Percentiles rank a stretch among this genome's conserved stretches.
Conservation (phyloP, 2,329 filamentous ascomycete species). For the Colletotrichum spaethianum region DNA sequence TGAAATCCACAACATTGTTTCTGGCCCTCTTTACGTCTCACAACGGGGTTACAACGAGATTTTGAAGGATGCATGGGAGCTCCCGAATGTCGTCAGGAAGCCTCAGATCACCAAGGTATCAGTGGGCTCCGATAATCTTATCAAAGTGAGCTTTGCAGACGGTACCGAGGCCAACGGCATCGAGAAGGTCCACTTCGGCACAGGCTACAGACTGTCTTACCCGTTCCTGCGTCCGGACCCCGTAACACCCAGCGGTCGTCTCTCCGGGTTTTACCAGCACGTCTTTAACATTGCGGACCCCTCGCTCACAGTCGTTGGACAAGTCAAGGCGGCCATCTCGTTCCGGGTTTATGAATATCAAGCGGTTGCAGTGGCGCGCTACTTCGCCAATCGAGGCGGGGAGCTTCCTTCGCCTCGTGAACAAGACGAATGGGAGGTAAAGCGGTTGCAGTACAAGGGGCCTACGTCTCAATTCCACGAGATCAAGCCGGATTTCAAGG, state of each 20-base stretch:
- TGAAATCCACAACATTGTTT: slow-evolving; percentile 61
- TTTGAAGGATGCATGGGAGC: slow-evolving; percentile 67
- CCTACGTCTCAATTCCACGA: slow-evolving; percentile 51
- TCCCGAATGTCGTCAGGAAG: slow-evolving; percentile 61
- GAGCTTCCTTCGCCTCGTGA: slow-evolving; percentile 46
- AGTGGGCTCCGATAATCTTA: slow-evolving; percentile 52
- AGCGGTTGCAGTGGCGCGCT: slow-evolving; percentile 53
- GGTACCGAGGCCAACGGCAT: slow-evolving; percentile 63
- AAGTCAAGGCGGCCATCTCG: slow-evolving; percentile 53
- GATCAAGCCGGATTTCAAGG: slow-evolving; percentile 52
- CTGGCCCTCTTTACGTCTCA: slow-evolving; percentile 64
- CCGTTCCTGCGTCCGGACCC: slow-evolving; percentile 62
- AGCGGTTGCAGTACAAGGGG: slow-evolving; percentile 47
- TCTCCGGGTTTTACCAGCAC: slow-evolving; percentile 54
- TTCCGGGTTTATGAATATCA: slow-evolving; percentile 57
- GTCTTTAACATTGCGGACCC: slow-evolving; percentile 53
- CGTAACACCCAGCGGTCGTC: slow-evolving; percentile 38
- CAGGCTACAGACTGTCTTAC: slow-evolving; percentile 71
- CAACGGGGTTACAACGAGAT: slow-evolving; percentile 59
- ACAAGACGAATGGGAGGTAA: slow-evolving; percentile 51
- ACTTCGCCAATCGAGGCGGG: slow-evolving; percentile 51
- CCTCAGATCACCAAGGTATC: slow-evolving; percentile 59
- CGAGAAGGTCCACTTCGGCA: slow-evolving; percentile 72
- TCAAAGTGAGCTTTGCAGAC: slow-evolving; percentile 61
- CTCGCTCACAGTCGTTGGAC: slow-evolving; percentile 50